Evolutionary conservation across 179 eudicot genomes (phyloP).

Genomic region (Carnegiea gigantea): DNA sequence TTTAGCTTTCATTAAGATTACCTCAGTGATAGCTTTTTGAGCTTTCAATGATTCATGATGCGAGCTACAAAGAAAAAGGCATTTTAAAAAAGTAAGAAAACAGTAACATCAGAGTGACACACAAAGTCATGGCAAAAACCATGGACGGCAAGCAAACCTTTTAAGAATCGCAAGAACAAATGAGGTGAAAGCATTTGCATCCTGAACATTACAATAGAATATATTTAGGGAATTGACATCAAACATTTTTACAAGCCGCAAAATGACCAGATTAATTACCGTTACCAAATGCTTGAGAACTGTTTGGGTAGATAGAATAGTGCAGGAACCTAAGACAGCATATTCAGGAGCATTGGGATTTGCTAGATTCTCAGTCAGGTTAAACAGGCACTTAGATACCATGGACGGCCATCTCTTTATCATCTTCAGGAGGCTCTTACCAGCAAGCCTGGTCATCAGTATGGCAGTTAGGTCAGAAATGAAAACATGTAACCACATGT

Average conservation of each 20-base stretch:
- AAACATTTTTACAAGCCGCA: not conserved
- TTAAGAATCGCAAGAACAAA: slow-evolving; percentile 73
- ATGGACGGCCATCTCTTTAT: slow-evolving; percentile 94
- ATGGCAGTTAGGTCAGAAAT: slow-evolving; percentile 22
- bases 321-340: slow-evolving; percentile 92
- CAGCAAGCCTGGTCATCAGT: slow-evolving; percentile 69
- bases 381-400: slow-evolving; percentile 67
- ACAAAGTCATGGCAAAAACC: slow-evolving; percentile 7
- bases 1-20: slow-evolving; percentile 25
- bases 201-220: slow-evolving; percentile 45
- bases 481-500: not conserved
- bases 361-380: slow-evolving; percentile 62
- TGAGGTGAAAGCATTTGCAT: slow-evolving; percentile 71
- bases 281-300: slow-evolving; percentile 76
- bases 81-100: not conserved
- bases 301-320: slow-evolving; percentile 80
- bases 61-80: slow-evolving; percentile 52
- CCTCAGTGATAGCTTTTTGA: slow-evolving; percentile 99
- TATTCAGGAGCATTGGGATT: slow-evolving; percentile 72
- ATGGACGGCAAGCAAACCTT: slow-evolving; percentile 40
- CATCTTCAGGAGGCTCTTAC: slow-evolving; percentile 82
- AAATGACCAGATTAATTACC: slow-evolving; percentile 44
- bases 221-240: slow-evolving; percentile 15
- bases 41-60: slow-evolving; percentile 95
- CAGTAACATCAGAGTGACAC: slow-evolving; percentile 19